Base-by-base conservation (phyloP, 2,329 filamentous ascomycete species). In the Lachnum nothofagi region DNA sequence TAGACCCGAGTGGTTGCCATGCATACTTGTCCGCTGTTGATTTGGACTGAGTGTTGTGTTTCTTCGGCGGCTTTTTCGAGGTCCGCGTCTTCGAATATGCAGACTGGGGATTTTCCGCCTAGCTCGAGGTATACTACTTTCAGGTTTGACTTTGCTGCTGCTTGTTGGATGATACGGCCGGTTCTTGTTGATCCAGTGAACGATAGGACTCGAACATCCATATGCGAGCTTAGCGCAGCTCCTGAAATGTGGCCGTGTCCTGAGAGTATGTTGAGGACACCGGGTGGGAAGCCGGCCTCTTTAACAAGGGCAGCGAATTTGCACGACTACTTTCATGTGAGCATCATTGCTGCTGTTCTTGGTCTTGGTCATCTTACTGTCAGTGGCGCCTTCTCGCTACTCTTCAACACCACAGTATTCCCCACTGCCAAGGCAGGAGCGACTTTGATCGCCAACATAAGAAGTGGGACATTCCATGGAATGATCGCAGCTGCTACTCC, bases 381-480 rank as follows among this genome's bases (percentile, higher is more conserved):
- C 1, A 85, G 70, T 3, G 81, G 81, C 0, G 80, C 83, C 65
- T 83, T 80, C 61, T 85, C 81, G 5, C 81, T 78, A 2, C 80
- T 73, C 68, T 85, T 85, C 41, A 85, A 61, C 22, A 85, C 68
- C 2, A 84, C 66, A 3, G 76, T 76, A 63, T 83, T 83, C 47
- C 78, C 79, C 25, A 73, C 69, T 4, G 78, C 78, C 8, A 83
- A 56, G 7, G 80, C 80, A 7, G 86, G 86, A 9, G 83, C 85
- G 2, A 90, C 75, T 61, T 89, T 88, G 81, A 83, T 85, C 5
- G 79, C 79, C 9, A 84, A 82, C 78, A 88, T 88, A n/a, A 76
- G 72, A 1, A 90, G 71, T 1, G 86, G 86, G 52, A 84, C 87
- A 65, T 91, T 91, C 83, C 86, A 91, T 5, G 86, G 85, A 50